These are phyloP conservation scores for Prinsepia uniflora DNA, from an alignment of 306 rosid species.

Conservation along the genomic window DNA sequence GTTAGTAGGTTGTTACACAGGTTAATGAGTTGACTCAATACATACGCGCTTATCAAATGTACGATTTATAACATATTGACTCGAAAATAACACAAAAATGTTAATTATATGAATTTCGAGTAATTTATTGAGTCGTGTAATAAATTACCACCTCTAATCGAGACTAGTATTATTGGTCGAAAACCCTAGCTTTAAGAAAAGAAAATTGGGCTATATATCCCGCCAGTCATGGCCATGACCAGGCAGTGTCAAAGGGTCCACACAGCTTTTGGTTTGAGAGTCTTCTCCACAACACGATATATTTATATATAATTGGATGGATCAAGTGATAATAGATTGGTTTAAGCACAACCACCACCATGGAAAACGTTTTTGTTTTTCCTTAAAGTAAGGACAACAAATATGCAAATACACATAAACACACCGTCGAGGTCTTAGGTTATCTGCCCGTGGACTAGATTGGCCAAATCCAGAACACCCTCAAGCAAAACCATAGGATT, in stretches of 20 bases:
- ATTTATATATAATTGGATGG: background rate
- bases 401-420: too few species aligned
- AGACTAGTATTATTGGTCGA: too few species aligned
- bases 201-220: background rate
- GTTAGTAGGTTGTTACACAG: too few species aligned
- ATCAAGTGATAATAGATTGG: conserved; percentile 9
- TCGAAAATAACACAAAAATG: too few species aligned
- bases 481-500: background rate
- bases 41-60: too few species aligned
- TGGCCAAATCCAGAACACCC: conserved; percentile 4
- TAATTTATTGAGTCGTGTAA: too few species aligned
- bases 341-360: conserved; percentile 14
- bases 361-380: conserved; percentile 14
- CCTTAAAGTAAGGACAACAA: conserved; percentile 15
- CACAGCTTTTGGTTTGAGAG: background rate
- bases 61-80: too few species aligned
- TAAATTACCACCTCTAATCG: too few species aligned
- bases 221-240: background rate
- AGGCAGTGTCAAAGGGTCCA: background rate
- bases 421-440: conserved; percentile 11
- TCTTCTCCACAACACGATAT: background rate
- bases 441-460: conserved; percentile 20
- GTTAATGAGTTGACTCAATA: too few species aligned
- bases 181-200: too few species aligned
- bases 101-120: too few species aligned